Conservation (phyloP, 2,329 filamentous ascomycete genomes). For the Septoria petroselini region DNA sequence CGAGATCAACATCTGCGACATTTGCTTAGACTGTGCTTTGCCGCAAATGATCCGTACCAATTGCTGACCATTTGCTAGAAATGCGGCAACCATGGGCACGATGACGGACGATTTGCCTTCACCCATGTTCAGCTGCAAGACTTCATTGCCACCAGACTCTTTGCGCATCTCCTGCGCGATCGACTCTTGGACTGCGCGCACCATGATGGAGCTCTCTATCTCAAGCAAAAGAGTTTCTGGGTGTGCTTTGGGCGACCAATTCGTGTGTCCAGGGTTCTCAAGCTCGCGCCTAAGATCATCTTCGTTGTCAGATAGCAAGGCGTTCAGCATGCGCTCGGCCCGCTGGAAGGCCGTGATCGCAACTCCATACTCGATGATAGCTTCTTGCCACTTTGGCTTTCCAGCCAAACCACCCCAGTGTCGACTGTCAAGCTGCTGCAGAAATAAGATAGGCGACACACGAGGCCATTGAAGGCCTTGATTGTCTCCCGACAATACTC, state of each 20-base stretch:
- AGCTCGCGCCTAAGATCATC: slow-evolving; percentile 44
- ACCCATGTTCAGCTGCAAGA: slow-evolving; percentile 69
- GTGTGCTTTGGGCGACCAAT: slow-evolving; percentile 54
- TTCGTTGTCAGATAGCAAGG: slow-evolving; percentile 5
- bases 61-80: slow-evolving; percentile 40
- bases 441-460: slow-evolving; percentile 4
- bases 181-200: slow-evolving; percentile 59
- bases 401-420: slow-evolving; percentile 1
- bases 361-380: slow-evolving; percentile 46
- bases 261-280: slow-evolving; percentile 50
- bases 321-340: slow-evolving; percentile 41
- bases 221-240: slow-evolving; percentile 66
- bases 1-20: slow-evolving; percentile 54
- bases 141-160: slow-evolving; percentile 49
- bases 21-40: slow-evolving; percentile 56
- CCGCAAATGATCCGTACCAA: slow-evolving; percentile 57
- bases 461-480: slow-evolving; percentile 13
- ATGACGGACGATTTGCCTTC: slow-evolving; percentile 69
- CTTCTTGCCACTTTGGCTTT: slow-evolving; percentile 7
- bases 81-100: slow-evolving; percentile 58
- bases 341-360: slow-evolving; percentile 48
- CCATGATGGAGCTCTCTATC: slow-evolving; percentile 61
- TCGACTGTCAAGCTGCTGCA: slow-evolving; percentile 8
- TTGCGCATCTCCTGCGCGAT: slow-evolving; percentile 60
- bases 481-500: neutral